These are phyloP conservation scores for Penicillium sp. DNA, from an alignment of 2,329 filamentous ascomycete genomes.

Conservation along the genomic window DNA sequence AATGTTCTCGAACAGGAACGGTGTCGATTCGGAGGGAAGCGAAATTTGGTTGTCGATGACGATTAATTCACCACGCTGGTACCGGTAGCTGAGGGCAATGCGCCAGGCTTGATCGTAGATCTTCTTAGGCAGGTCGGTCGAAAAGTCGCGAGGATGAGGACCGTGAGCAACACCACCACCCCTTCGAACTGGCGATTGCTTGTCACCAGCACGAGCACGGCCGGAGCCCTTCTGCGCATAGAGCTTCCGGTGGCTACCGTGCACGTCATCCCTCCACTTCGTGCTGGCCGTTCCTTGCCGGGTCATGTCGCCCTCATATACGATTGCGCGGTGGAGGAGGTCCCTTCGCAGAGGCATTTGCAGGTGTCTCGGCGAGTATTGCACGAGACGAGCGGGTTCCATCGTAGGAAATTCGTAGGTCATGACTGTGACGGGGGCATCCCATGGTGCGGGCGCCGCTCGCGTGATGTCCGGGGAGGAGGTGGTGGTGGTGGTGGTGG, in stretches of 20 bases:
- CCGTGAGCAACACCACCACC: constrained; percentile 89
- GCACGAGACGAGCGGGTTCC: constrained; percentile 74
- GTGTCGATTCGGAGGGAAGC: constrained; percentile 52
- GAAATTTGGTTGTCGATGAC: constrained; percentile 77
- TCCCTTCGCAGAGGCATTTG: constrained; percentile 84
- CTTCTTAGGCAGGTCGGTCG: constrained; percentile 77
- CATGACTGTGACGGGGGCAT: constrained; percentile 71
- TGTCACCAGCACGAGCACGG: constrained; percentile 72
- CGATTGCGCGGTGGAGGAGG: constrained; percentile 84
- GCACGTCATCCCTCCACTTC: constrained; percentile 79
- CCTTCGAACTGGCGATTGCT: constrained; percentile 74
- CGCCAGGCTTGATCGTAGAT: constrained; percentile 95
- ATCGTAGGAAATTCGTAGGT: constrained; percentile 87
- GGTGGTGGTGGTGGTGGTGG: constrained; percentile 15
- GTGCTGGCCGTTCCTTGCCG: constrained; percentile 81
- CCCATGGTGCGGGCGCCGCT: constrained; percentile 29
- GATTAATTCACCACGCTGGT: constrained; percentile 79
- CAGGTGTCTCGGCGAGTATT: constrained; percentile 79
- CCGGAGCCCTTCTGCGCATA: constrained; percentile 85
- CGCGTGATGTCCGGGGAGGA: constrained; percentile 26
- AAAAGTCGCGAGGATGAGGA: constrained; percentile 89
- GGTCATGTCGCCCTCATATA: constrained; percentile 87
- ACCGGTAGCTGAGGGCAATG: constrained; percentile 89
- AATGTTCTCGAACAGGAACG: constrained; percentile 65
- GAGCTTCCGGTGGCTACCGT: constrained; percentile 79